These are phyloP conservation scores for Agaricus blazei DNA, from an alignment of 768 basidiomycete genomes.

Conservation along the genomic window DNA sequence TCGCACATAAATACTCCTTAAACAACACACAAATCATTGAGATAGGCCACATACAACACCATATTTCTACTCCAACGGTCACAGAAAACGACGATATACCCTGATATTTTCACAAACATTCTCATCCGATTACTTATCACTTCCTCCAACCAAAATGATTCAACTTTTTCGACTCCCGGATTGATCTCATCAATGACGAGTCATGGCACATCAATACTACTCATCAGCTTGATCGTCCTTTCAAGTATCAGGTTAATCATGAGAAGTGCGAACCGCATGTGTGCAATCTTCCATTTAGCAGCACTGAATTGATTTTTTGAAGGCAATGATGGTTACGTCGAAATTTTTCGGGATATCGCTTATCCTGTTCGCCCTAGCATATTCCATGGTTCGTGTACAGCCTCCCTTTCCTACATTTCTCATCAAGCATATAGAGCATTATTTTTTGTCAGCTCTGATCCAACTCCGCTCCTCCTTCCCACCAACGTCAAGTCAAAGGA, in stretches of 20 bases:
- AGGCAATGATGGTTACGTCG: constrained; percentile 61
- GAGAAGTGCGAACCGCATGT: no score
- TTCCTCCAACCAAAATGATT: constrained; percentile 21
- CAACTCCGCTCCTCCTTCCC: no score
- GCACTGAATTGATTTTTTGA: not conserved
- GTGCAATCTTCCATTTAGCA: no score
- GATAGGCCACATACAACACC: constrained; percentile 34
- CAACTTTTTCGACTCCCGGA: no score
- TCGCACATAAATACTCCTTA: constrained; percentile 11
- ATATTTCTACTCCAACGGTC: constrained; percentile 33
- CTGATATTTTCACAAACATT: constrained; percentile 36
- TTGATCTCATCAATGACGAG: constrained; percentile 27
- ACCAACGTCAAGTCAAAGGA: no score
- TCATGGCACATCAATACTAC: no score
- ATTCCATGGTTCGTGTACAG: constrained; percentile 63
- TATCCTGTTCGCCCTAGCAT: constrained; percentile 73
- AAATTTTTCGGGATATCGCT: no score
- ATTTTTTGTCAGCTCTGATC: constrained; percentile 22
- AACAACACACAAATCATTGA: not conserved
- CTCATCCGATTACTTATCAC: constrained; percentile 23
- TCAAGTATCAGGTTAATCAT: constrained; percentile 53
- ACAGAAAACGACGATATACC: constrained; percentile 28
- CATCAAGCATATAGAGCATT: constrained; percentile 56
- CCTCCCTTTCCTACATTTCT: not conserved
- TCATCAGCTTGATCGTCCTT: no score